These are phyloP conservation scores for Infundibulicybe gibba DNA, from an alignment of 768 basidiomycete species.

Conservation along the genomic window DNA sequence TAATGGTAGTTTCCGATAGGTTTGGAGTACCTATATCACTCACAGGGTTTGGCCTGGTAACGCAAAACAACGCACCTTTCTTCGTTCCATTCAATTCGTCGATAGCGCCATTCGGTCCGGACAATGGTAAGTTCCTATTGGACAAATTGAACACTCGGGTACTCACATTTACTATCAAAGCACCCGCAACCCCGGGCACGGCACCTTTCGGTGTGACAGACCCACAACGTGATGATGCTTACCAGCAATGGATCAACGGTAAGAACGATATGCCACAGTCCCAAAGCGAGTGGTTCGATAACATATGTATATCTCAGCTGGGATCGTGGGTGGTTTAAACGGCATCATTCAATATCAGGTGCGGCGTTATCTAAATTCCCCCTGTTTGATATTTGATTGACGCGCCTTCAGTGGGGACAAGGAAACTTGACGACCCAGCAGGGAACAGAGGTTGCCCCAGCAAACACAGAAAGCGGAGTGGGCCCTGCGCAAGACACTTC, in stretches of 20 bases:
- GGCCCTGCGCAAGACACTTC: constrained; percentile 28
- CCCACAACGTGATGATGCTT: constrained; percentile 48
- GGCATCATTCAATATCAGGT: constrained; percentile 49
- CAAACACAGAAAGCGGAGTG: constrained; percentile 25
- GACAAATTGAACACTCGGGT: background rate
- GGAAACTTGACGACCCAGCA: constrained; percentile 37
- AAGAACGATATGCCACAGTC: constrained; percentile 9
- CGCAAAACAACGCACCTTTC: constrained; percentile 42
- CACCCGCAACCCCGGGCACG: constrained; percentile 1
- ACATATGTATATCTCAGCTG: constrained; percentile 23
- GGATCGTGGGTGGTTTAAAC: constrained; percentile 33
- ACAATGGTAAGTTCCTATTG: constrained; percentile 16
- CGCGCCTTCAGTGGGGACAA: constrained; percentile 52
- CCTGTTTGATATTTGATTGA: constrained; percentile 13
- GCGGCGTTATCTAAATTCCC: constrained; percentile 1
- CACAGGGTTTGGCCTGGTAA: constrained; percentile 61
- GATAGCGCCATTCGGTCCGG: constrained; percentile 34
- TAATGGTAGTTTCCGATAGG: constrained; percentile 25
- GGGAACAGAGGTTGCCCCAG: constrained; percentile 42
- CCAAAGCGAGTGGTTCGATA: background rate
- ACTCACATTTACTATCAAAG: background rate
- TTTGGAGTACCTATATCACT: constrained; percentile 52
- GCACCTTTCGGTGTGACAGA: constrained; percentile 48
- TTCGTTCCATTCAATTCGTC: constrained; percentile 65
- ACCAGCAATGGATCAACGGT: constrained; percentile 51